These are phyloP conservation scores for Lichenothelia convexa DNA, from an alignment of 495 filamentous ascomycete genomes.

Conservation along the genomic window DNA sequence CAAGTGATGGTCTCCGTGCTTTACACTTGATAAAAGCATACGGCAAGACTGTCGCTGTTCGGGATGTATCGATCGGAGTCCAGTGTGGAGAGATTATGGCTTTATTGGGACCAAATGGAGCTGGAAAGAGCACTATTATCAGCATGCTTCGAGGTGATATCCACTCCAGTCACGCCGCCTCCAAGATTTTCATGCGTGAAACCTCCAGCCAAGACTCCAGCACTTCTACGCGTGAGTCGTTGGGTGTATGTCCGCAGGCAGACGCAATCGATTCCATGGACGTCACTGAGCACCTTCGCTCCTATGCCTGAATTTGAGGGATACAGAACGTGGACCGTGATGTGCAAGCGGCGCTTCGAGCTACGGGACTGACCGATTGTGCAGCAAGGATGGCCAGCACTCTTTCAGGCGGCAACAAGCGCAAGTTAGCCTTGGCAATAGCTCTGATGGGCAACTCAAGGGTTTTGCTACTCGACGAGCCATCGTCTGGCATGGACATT, in stretches of 20 bases:
- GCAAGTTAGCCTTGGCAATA: constrained; percentile 33
- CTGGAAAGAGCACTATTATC: constrained; percentile 14
- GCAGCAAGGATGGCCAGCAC: too few species aligned
- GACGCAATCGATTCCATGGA: constrained; percentile 46
- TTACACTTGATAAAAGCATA: constrained; percentile 18
- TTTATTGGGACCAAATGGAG: constrained; percentile 19
- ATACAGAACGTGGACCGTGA: too few species aligned
- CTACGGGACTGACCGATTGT: neutral
- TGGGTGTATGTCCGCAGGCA: constrained; percentile 17
- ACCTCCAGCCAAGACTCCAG: constrained; percentile 4
- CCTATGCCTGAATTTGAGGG: constrained; percentile 49
- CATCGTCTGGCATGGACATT: constrained; percentile 31
- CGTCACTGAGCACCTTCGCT: constrained; percentile 44
- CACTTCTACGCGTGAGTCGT: constrained; percentile 5
- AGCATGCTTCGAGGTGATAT: constrained; percentile 11
- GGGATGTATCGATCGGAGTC: constrained; percentile 22
- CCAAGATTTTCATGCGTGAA: too few species aligned
- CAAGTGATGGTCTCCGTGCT: constrained; percentile 9
- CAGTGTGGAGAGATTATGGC: constrained; percentile 18
- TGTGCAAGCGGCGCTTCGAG: constrained; percentile 20
- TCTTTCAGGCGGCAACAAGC: constrained; percentile 36
- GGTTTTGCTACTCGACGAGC: constrained; percentile 32
- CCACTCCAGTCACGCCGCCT: constrained; percentile 6
- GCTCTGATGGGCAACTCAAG: constrained; percentile 32
- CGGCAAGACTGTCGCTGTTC: constrained; percentile 16